These are phyloP conservation scores for Spencermartinsiella ligniputridi DNA, from an alignment of 1,139 yeast genomes.

Conservation along the genomic window DNA sequence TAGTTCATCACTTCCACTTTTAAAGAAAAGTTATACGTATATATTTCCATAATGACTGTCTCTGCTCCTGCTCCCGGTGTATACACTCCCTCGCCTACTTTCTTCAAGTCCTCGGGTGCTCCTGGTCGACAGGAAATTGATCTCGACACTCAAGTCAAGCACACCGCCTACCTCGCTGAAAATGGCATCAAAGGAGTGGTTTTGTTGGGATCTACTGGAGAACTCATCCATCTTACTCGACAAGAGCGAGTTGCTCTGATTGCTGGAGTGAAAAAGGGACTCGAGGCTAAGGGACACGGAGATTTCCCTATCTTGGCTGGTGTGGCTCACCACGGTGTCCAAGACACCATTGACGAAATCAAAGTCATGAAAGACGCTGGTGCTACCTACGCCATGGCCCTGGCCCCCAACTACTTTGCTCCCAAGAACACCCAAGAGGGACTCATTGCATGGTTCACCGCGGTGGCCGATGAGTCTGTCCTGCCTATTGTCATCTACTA, in stretches of 20 bases:
- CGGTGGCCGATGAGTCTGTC: conserved; percentile 42
- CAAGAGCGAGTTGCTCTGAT: conserved; percentile 39
- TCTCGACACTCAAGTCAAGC: conserved; percentile 40
- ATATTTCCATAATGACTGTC: conserved; percentile 13
- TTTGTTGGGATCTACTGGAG: conserved; percentile 49
- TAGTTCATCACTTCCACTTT: too few relatives aligned
- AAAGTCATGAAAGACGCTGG: conserved; percentile 39
- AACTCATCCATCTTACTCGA: conserved; percentile 43
- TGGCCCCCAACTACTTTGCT: conserved; percentile 49
- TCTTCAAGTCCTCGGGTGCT: conserved; percentile 40
- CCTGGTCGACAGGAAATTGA: conserved; percentile 37
- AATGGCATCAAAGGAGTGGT: conserved; percentile 46
- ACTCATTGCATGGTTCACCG: conserved; percentile 41
- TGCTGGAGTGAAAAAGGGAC: conserved; percentile 33
- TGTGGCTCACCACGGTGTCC: conserved; percentile 40
- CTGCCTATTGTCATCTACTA: conserved; percentile 47
- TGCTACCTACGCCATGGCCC: conserved; percentile 43
- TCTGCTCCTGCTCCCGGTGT: conserved; percentile 35
- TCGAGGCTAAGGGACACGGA: conserved; percentile 35
- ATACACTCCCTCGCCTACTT: conserved; percentile 49
- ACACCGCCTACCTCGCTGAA: conserved; percentile 39
- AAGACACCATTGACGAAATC: conserved; percentile 41
- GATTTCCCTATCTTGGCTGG: conserved; percentile 43
- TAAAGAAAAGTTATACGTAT: too few relatives aligned
- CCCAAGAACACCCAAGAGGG: conserved; percentile 41